phyloP scores from a whole-genome alignment of 1,139 yeast genomes.

The Debaryomyces singareniensis region DNA sequence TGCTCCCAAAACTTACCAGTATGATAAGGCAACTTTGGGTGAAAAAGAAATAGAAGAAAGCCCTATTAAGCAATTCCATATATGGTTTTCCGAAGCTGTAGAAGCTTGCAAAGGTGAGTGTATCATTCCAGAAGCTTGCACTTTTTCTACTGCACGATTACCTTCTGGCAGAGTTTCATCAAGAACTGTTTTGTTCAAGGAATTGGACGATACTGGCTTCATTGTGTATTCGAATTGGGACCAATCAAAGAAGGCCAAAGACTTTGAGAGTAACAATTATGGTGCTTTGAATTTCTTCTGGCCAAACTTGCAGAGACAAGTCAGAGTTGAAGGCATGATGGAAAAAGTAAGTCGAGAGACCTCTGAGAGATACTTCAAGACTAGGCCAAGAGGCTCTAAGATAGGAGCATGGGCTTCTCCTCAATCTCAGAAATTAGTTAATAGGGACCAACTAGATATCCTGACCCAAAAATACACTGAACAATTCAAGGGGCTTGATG shows the following conservation, averaged over 20 bases:
- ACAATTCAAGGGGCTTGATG: constrained; percentile 50
- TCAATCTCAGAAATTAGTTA: constrained; percentile 57
- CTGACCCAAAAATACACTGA: constrained; percentile 42
- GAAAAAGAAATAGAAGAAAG: constrained; percentile 45
- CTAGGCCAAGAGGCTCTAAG: constrained; percentile 88
- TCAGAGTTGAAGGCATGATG: constrained; percentile 82
- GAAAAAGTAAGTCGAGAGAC: constrained; percentile 71
- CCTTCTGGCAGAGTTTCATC: constrained; percentile 88
- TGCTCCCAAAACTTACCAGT: constrained; percentile 90
- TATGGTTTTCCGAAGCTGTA: constrained; percentile 84
- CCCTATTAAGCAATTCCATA: constrained; percentile 74
- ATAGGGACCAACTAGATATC: constrained; percentile 58
- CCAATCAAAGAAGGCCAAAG: constrained; percentile 72
- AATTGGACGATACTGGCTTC: constrained; percentile 78
- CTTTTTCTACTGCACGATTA: constrained; percentile 76
- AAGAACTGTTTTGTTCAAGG: constrained; percentile 80
- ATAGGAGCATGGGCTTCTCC: constrained; percentile 98
- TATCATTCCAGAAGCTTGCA: constrained; percentile 71
- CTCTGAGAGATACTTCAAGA: constrained; percentile 68
- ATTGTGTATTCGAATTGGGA: constrained; percentile 92
- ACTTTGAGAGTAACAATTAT: constrained; percentile 62
- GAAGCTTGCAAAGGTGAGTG: constrained; percentile 31
- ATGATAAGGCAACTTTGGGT: constrained; percentile 59
- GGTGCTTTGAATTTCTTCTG: constrained; percentile 91
- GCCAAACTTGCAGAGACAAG: constrained; percentile 87